Evolutionary conservation across 2,329 filamentous ascomycete species (phyloP).

Genomic region (Trichoderma semiorbis): DNA sequence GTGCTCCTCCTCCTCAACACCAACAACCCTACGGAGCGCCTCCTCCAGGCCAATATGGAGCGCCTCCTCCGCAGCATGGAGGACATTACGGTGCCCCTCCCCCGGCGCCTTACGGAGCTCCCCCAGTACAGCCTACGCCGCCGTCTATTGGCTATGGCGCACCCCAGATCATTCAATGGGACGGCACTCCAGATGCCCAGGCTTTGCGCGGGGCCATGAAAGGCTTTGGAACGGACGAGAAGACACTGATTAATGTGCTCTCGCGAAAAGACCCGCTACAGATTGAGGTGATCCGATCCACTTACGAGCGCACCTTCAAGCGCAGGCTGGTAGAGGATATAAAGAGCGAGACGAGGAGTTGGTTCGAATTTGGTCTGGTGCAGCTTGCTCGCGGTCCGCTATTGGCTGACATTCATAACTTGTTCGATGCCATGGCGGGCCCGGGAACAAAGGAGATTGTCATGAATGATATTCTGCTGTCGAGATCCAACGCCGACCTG

Average conservation of each 20-base stretch:
- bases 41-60: conserved; percentile 27
- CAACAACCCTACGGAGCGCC: conserved; percentile 22
- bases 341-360: conserved; percentile 70
- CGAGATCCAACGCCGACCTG: conserved; percentile 82
- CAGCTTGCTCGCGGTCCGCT: conserved; percentile 77
- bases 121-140: conserved; percentile 51
- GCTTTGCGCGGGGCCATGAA: conserved; percentile 82
- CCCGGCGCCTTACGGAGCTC: conserved; percentile 32
- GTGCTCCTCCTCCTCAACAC: conserved; percentile 31
- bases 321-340: conserved; percentile 74
- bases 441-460: conserved; percentile 81
- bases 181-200: conserved; percentile 67
- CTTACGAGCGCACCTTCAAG: conserved; percentile 62
- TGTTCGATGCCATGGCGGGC: conserved; percentile 71
- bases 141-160: conserved; percentile 73
- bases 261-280: conserved; percentile 74
- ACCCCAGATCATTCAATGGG: conserved; percentile 64
- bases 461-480: conserved; percentile 81
- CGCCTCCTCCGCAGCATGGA: conserved; percentile 29
- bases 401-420: conserved; percentile 66
- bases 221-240: conserved; percentile 87
- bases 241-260: conserved; percentile 66
- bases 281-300: conserved; percentile 62
- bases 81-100: conserved; percentile 41
- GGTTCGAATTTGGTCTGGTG: conserved; percentile 71